Evolutionary conservation across 2,329 filamentous ascomycete genomes (phyloP), one percentile per base, ranked within the genome.

Genomic region (Fusarium tricinctum): DNA sequence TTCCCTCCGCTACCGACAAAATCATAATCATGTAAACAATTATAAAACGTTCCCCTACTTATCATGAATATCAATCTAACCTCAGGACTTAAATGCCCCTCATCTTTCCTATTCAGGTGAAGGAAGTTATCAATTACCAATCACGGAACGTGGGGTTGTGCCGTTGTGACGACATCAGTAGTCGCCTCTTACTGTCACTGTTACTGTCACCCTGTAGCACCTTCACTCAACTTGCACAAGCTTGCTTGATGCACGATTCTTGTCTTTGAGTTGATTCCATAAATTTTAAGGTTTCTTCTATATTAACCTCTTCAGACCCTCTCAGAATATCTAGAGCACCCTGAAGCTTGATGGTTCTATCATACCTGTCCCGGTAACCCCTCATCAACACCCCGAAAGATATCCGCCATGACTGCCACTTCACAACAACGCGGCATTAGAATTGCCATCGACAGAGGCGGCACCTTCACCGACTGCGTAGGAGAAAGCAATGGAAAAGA

Each of bases 381-480:
- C 57, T 71, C 66, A 54, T 58, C 62, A 58, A 58, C 38, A 57
- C 49, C 33, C 51, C 40, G 32, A 57, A 46, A 38, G 50, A 48
- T 47, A 46, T 56, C 44, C 50, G 53, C 42, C 54, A 84, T 84
- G 82, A 72, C 76, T 45, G 73, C 78, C 19, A 58, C 70, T 49
- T 54, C 73, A 20, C 79, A 77, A 48, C 76, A 80, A 69, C 85
- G 88, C 66, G 90, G 90, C 58, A 89, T 93, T 73, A 89, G 90
- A 75, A 93, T 94, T 71, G 91, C 91, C 70, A 94, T 94, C 60
- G 86, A 88, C 74, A 90, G 94, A 64, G 94, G 94, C 70, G 94
- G 94, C 59, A 97, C 94, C 28, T 97, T 97, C 78, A 97, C 94
- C 39, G 94, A 97, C 80, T 97, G 93, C 76, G 92, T 97, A 20